These are phyloP conservation scores for Heliosperma pusillum DNA, from an alignment of 148 eudicot genomes.

Conservation along the genomic window DNA sequence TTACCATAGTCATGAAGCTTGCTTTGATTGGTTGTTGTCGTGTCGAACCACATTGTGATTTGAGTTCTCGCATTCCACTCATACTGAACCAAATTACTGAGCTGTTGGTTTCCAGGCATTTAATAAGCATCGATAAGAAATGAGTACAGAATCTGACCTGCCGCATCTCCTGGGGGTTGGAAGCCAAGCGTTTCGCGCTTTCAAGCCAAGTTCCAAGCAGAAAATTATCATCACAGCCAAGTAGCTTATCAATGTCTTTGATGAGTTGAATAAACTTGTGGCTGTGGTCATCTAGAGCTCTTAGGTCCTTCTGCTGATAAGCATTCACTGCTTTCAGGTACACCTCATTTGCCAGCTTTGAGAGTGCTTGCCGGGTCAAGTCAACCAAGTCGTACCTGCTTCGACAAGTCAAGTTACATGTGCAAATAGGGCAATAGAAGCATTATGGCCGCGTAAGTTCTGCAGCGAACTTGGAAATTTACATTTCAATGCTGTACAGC, in stretches of 20 bases:
- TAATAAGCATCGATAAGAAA: conserved; percentile 6
- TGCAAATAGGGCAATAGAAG: not conserved
- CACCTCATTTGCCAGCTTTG: conserved; percentile 83
- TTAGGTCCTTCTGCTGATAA: conserved; percentile 50
- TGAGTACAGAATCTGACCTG: conserved; percentile 52
- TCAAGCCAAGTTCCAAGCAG: conserved; percentile 91
- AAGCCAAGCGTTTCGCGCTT: conserved; percentile 73
- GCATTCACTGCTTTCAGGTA: conserved; percentile 73
- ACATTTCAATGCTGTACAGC: too few species aligned
- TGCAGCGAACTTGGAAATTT: too few species aligned
- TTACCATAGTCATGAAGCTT: conserved; percentile 96
- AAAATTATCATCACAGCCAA: conserved; percentile 85
- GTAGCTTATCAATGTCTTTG: conserved; percentile 72
- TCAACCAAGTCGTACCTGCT: conserved; percentile 98
- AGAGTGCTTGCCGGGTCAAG: conserved; percentile 86
- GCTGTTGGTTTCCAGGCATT: not conserved
- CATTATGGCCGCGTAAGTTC: too few species aligned
- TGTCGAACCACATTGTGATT: conserved; percentile 97
- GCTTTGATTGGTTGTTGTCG: conserved; percentile 62
- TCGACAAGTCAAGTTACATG: conserved; percentile 1
- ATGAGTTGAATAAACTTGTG: conserved; percentile 59
- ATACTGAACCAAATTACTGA: conserved; percentile 43
- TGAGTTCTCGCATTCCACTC: conserved; percentile 99
- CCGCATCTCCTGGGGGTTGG: conserved; percentile 50
- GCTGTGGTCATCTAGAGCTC: conserved; percentile 42